Evolutionary conservation across 805 yeast species (phyloP).

Genomic region (Candida coleopterorum): DNA sequence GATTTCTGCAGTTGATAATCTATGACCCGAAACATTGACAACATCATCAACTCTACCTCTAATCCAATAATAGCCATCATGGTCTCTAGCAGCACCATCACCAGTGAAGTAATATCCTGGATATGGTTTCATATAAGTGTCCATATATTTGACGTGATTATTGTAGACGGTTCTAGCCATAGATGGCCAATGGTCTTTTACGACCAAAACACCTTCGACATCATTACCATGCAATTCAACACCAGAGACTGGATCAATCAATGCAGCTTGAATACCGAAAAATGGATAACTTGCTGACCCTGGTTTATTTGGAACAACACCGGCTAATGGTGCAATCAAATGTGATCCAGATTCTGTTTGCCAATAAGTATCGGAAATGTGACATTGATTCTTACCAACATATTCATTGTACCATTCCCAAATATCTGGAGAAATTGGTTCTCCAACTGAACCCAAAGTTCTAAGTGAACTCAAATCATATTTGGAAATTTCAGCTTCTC

Average conservation of each 20-base stretch:
- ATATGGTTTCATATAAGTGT: slow-evolving; percentile 79
- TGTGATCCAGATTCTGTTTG: slow-evolving; percentile 86
- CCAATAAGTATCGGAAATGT: slow-evolving; percentile 83
- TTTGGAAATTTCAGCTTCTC: slow-evolving; percentile 55
- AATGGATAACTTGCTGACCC: slow-evolving; percentile 84
- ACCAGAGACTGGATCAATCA: slow-evolving; percentile 73
- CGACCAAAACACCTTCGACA: slow-evolving; percentile 77
- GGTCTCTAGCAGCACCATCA: slow-evolving; percentile 85
- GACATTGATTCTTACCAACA: slow-evolving; percentile 66
- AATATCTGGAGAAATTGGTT: slow-evolving; percentile 79
- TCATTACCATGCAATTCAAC: slow-evolving; percentile 62
- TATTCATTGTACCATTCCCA: slow-evolving; percentile 83
- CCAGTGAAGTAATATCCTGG: slow-evolving; percentile 83
- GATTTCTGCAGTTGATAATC: slow-evolving; percentile 85
- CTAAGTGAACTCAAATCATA: slow-evolving; percentile 63
- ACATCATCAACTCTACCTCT: slow-evolving; percentile 86
- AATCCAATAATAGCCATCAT: slow-evolving; percentile 82
- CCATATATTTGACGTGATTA: slow-evolving; percentile 69
- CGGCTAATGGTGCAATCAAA: slow-evolving; percentile 70
- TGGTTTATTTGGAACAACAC: slow-evolving; percentile 74
- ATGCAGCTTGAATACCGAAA: slow-evolving; percentile 71
- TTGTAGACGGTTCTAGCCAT: slow-evolving; percentile 80
- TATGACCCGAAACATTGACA: slow-evolving; percentile 81
- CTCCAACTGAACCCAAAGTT: slow-evolving; percentile 79
- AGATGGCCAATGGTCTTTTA: slow-evolving; percentile 77